Evolutionary conservation across 495 filamentous ascomycete species (phyloP).

Genomic region (Darksidea phi): DNA sequence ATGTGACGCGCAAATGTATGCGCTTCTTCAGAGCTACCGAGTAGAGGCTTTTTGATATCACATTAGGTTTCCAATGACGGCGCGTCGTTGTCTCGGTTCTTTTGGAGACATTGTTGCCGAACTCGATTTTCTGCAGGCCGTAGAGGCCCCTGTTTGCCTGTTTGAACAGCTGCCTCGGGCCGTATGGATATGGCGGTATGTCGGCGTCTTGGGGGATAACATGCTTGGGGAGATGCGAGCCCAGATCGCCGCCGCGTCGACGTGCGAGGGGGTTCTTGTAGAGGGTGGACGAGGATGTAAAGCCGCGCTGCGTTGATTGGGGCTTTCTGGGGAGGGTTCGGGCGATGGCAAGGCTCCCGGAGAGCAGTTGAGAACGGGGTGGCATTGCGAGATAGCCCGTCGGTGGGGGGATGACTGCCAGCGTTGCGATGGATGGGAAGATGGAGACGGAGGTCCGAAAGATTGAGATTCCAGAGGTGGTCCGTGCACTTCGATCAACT

Average conservation of each 20-base stretch:
- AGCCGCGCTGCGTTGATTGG: constrained; percentile 7
- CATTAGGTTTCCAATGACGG: constrained; percentile 84
- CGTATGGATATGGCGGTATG: constrained; percentile 79
- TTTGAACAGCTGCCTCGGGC: constrained; percentile 65
- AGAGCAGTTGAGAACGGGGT: constrained; percentile 17
- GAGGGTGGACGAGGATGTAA: constrained; percentile 14
- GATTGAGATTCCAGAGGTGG: no score
- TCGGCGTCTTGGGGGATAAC: constrained; percentile 15
- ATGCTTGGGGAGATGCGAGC: constrained; percentile 28
- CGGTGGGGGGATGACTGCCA: no score
- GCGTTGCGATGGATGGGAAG: no score
- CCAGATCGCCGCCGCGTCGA: constrained; percentile 11
- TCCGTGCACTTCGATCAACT: no score
- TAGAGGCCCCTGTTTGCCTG: constrained; percentile 87
- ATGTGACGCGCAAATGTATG: constrained; percentile 72
- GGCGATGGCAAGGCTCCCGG: neutral
- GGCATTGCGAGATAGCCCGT: neutral
- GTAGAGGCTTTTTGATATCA: constrained; percentile 73
- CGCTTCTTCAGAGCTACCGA: constrained; percentile 62
- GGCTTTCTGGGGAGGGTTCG: neutral
- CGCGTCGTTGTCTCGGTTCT: constrained; percentile 78
- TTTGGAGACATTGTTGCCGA: constrained; percentile 86
- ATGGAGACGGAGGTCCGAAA: no score
- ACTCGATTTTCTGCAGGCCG: constrained; percentile 71
- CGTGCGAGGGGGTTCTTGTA: constrained; percentile 1